Evolutionary conservation across 495 filamentous ascomycete genomes (phyloP).

Genomic region (Trichoderma asperelloides): DNA sequence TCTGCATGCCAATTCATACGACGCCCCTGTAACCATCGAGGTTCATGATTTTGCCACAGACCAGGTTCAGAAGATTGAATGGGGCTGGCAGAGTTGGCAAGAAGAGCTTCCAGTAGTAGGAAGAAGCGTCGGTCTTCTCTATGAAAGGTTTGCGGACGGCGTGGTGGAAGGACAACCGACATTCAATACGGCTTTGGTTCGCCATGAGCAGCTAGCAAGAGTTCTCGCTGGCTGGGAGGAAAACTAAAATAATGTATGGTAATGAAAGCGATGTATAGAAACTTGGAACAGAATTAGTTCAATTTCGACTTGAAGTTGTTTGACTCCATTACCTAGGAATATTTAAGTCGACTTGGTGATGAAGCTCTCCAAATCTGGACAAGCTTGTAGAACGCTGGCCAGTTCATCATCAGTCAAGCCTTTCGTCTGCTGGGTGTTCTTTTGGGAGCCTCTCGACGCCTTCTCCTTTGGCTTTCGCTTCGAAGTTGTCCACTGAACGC

Average conservation of each 20-base stretch:
- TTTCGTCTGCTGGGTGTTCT: not conserved
- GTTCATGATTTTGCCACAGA: constrained; percentile 34
- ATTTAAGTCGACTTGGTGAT: not conserved
- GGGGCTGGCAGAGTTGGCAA: constrained; percentile 35
- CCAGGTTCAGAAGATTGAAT: constrained; percentile 31
- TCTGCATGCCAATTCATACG: constrained; percentile 27
- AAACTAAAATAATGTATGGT: not conserved
- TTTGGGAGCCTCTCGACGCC: not conserved
- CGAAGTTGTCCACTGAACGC: not conserved
- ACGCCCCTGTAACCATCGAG: constrained; percentile 29
- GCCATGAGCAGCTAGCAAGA: constrained; percentile 30
- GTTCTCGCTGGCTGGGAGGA: constrained; percentile 14
- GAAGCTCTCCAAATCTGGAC: not conserved
- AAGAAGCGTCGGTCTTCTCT: constrained; percentile 38
- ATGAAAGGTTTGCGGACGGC: constrained; percentile 37
- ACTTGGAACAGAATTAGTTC: not conserved
- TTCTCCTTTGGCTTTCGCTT: not conserved
- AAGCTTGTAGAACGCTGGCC: not conserved
- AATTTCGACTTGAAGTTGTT: not conserved
- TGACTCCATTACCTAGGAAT: not conserved
- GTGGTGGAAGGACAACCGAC: constrained; percentile 21
- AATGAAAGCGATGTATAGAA: not conserved
- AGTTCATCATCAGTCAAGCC: not conserved
- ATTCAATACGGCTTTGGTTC: constrained; percentile 34
- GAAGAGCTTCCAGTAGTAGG: constrained; percentile 25